These are phyloP conservation scores for Salicornia ramosissima DNA, from an alignment of 148 eudicot species.

Conservation along the genomic window DNA sequence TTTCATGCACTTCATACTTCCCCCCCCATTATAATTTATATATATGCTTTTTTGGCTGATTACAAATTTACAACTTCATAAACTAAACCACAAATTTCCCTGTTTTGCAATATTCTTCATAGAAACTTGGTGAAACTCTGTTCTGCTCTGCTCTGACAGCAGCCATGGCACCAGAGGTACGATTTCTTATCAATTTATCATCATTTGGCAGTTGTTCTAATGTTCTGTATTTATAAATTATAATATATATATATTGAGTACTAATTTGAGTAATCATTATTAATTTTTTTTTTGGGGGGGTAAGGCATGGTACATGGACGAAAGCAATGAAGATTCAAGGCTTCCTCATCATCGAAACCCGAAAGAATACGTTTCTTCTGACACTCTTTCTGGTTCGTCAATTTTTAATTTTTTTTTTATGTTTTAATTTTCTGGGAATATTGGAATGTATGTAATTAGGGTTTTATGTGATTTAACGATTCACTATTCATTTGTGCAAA, in stretches of 20 bases:
- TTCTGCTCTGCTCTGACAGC: no score
- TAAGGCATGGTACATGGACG: conserved; percentile 91
- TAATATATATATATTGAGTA: no score
- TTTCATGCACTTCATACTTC: not conserved
- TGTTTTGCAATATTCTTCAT: no score
- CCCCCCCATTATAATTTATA: no score
- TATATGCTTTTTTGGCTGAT: not conserved
- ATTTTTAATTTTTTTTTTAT: not conserved
- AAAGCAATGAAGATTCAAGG: conserved; percentile 63
- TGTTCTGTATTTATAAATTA: no score
- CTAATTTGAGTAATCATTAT: not conserved
- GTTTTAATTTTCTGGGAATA: not conserved
- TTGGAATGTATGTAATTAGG: not conserved
- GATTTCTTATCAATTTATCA: no score
- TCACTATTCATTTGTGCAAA: no score
- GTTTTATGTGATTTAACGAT: not conserved
- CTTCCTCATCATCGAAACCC: conserved; percentile 74
- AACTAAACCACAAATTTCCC: no score
- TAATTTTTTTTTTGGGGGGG: not conserved
- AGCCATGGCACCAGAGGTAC: no score
- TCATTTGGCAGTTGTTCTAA: no score
- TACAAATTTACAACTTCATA: no score
- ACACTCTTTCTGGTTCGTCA: conserved; percentile 48
- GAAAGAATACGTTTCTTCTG: conserved; percentile 55
- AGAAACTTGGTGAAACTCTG: no score